Base-by-base conservation (phyloP, 148 eudicot genomes). In the Camellia sinensis region DNA sequence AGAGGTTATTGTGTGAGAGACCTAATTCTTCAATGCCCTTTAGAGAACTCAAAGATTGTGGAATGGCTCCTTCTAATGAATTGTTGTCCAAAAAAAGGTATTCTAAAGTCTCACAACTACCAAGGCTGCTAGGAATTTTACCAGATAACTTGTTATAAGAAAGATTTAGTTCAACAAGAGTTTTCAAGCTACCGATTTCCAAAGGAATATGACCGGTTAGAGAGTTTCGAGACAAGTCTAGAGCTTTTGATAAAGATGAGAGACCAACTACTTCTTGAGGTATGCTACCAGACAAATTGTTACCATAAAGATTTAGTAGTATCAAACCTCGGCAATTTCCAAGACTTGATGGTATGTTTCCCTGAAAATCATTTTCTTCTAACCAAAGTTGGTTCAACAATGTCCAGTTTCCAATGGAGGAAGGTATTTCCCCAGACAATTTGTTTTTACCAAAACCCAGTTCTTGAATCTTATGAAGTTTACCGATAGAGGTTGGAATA, bases 1-100 rank as follows among this genome's bases (percentile, higher is more conserved):
- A 85, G 10, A 87, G 71, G 17, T 87, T 82, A 68, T 89, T 89
- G 3, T 60, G 71, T 17, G 92, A 89, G 54, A 89, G 84, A 78
- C 87, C 87, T 21, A 89, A 21, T 1, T 41, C 29, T 48, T 50
- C 77, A 10, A 87, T n/a, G 63, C 85, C 86, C 52, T 43, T 65
- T 57, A 89, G 46, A 45, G 71, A 52, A 50, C 65, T 79, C 6
- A 83, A 77, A 6, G 85, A 78, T 13, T 59, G 59, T 69, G 83
- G 88, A 44, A 89, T 80, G 0, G 56, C 4, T 15, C 89, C 89
- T 7, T 75, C 60, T 52, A 85, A 73, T 18, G 41, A 74, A 73
- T 87, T 89, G 0, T 59, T 53, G 18, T 74, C 76, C 79, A 89
- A 37, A 0, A 48, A 6, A 50, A 89, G 72, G 45, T 17, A 10